Evolutionary conservation across 2,329 filamentous ascomycete genomes (phyloP), one percentile per base, ranked within the genome.

Genomic region (Didymella keratinophila): DNA sequence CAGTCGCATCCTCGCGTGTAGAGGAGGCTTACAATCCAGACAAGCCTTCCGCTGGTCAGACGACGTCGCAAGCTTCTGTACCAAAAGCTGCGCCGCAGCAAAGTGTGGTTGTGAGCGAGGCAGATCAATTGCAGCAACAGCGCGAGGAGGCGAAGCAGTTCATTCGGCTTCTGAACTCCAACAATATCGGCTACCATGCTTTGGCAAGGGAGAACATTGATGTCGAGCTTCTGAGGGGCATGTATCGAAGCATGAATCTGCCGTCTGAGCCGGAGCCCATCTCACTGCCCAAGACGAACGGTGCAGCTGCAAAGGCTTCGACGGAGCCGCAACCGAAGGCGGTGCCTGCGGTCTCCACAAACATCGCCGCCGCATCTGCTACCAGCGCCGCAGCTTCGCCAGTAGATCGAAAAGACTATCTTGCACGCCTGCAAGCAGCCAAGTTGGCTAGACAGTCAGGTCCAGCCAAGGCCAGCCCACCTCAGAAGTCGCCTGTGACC

Each of bases 351-450:
- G 48, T 73, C 8, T 72, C 68, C 37, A 72, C 70, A 3, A 69
- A 64, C 28, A 25, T 67, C 3, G 58, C 42, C 37, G 48, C 60
- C 25, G 60, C 56, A 21, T 67, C 67, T 30, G 56, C 64, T 43
- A 53, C 56, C 12, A 64, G 61, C 61, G 44, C 82, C 79, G 62
- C 81, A 16, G 61, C 64, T 3, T 70, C 66, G 9, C 70, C 84
- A 8, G 82, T 90, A 63, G 87, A 90, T 69, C 84, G 91, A 21
- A 91, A 91, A 66, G 90, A 92, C 64, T 86, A 91, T 41, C 91
- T 94, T 59, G 90, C 90, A 4, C 86, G 89, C 47, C 83, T 93
- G 54, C 81, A 93, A 53, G 90, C 90, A n/a, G 87, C 86, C 1
- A 93, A 91, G 73, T 84, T 83, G 50, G 90, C 88, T 52, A 67